Evolutionary conservation across 495 filamentous ascomycete genomes (phyloP).

Genomic region (Cercophora scortea): DNA sequence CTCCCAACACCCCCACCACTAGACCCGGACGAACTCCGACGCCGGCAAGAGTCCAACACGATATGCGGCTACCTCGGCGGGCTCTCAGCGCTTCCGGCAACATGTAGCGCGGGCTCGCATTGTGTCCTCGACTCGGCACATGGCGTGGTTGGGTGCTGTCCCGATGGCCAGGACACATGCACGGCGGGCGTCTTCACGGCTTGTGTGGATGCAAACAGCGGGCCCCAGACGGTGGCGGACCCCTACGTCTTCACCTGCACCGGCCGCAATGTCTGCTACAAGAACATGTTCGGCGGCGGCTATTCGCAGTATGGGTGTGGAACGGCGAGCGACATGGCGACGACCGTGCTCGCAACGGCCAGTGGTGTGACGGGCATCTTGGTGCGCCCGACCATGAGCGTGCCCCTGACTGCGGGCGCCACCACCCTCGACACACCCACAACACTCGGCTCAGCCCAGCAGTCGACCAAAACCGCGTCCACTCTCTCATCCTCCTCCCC

Average conservation of each 20-base stretch:
- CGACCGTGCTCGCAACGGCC: constrained; percentile 32
- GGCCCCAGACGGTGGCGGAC: constrained; percentile 38
- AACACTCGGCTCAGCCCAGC: constrained; percentile 14
- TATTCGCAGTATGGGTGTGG: constrained; percentile 43
- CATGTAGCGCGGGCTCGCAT: constrained; percentile 41
- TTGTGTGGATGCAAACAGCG: constrained; percentile 39
- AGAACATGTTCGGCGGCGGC: constrained; percentile 40
- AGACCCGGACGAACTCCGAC: constrained; percentile 24
- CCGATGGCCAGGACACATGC: constrained; percentile 33
- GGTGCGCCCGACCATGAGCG: constrained; percentile 18
- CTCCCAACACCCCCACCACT: constrained; percentile 31
- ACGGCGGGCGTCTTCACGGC: constrained; percentile 41
- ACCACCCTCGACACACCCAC: constrained; percentile 28
- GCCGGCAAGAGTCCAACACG: constrained; percentile 32
- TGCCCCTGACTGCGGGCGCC: constrained; percentile 24
- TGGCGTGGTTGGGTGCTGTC: constrained; percentile 41
- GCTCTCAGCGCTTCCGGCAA: constrained; percentile 34
- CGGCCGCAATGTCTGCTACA: constrained; percentile 36
- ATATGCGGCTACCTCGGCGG: constrained; percentile 42
- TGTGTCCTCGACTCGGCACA: constrained; percentile 38
- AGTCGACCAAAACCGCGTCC: constrained; percentile 1
- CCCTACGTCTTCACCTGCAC: constrained; percentile 41
- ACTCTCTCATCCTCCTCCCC: constrained; percentile 6
- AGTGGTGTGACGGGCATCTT: constrained; percentile 23
- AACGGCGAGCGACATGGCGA: constrained; percentile 33